phyloP scores from a whole-genome alignment of 805 yeast genomes.

The Schwanniomyces vanrijiae region DNA sequence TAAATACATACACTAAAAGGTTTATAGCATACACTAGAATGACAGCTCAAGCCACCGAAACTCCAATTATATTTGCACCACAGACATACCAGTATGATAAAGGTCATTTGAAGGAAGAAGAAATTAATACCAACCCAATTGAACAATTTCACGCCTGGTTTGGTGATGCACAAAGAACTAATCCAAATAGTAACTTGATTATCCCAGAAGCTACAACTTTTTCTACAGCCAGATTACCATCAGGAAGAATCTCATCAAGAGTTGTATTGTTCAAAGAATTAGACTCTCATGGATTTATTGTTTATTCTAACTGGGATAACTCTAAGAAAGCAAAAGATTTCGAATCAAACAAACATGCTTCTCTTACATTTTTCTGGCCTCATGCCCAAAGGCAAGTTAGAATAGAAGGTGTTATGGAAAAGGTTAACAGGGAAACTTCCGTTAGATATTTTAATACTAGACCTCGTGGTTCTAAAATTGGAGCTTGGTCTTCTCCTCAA shows the following conservation, averaged over 20 bases:
- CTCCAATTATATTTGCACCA: conserved; percentile 66
- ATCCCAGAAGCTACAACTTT: conserved; percentile 84
- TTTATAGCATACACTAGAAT: background rate
- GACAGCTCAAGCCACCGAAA: conserved; percentile 12
- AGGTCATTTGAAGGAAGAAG: conserved; percentile 52
- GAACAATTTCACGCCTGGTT: conserved; percentile 85
- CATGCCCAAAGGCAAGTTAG: conserved; percentile 88
- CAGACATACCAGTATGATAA: conserved; percentile 85
- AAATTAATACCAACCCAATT: conserved; percentile 62
- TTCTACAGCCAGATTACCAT: conserved; percentile 85
- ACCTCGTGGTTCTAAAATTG: conserved; percentile 90
- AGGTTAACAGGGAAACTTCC: conserved; percentile 69
- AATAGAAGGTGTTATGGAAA: conserved; percentile 82
- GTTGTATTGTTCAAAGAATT: conserved; percentile 86
- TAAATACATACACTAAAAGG: background rate
- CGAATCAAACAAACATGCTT: conserved; percentile 71
- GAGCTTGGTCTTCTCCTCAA: conserved; percentile 97
- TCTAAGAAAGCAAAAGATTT: conserved; percentile 80
- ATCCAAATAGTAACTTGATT: conserved; percentile 41
- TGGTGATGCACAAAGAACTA: conserved; percentile 53
- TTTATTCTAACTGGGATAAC: conserved; percentile 89
- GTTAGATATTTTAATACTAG: conserved; percentile 80
- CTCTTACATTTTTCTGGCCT: conserved; percentile 91
- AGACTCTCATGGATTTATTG: conserved; percentile 78
- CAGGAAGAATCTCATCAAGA: conserved; percentile 87